Evolutionary conservation across 768 basidiomycete genomes (phyloP).

Genomic region (Strobilomyces dryophilus): DNA sequence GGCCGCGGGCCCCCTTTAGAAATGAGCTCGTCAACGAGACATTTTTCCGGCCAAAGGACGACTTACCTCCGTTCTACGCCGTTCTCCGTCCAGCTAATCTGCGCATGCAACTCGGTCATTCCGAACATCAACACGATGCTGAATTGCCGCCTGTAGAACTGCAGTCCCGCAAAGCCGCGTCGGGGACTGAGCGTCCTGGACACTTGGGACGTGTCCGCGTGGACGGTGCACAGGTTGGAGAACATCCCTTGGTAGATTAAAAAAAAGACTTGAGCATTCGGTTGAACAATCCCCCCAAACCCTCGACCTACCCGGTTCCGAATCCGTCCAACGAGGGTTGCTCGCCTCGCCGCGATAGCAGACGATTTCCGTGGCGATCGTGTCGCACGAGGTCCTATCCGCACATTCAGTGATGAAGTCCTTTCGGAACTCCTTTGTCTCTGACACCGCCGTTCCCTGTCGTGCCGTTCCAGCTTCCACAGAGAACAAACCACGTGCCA

Average conservation of each 20-base stretch:
- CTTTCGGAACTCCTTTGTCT: conserved; percentile 31
- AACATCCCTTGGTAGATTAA: conserved; percentile 21
- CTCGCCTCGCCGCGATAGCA: conserved; percentile 25
- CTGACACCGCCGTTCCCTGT: conserved; percentile 28
- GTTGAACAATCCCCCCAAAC: not conserved
- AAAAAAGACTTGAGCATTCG: not conserved
- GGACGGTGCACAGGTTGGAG: conserved; percentile 21
- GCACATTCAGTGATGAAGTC: conserved; percentile 29
- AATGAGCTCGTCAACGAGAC: not conserved
- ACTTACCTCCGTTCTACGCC: conserved; percentile 23
- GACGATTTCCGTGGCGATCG: conserved; percentile 28
- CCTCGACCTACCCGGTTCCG: conserved; percentile 22
- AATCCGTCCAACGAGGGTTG: conserved; percentile 29
- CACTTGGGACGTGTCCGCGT: conserved; percentile 26
- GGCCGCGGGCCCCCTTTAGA: conserved; percentile 28
- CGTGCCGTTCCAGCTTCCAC: not conserved
- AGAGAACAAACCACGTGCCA: not conserved
- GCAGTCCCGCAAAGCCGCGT: conserved; percentile 27
- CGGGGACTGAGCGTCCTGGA: conserved; percentile 28
- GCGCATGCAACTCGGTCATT: conserved; percentile 43
- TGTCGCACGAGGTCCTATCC: conserved; percentile 27
- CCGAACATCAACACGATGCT: conserved; percentile 42
- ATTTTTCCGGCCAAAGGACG: not conserved
- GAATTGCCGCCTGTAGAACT: conserved; percentile 32
- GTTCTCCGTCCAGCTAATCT: conserved; percentile 41